Evolutionary conservation across 2,329 filamentous ascomycete genomes (phyloP).

Genomic region (Colletotrichum kahawae): DNA sequence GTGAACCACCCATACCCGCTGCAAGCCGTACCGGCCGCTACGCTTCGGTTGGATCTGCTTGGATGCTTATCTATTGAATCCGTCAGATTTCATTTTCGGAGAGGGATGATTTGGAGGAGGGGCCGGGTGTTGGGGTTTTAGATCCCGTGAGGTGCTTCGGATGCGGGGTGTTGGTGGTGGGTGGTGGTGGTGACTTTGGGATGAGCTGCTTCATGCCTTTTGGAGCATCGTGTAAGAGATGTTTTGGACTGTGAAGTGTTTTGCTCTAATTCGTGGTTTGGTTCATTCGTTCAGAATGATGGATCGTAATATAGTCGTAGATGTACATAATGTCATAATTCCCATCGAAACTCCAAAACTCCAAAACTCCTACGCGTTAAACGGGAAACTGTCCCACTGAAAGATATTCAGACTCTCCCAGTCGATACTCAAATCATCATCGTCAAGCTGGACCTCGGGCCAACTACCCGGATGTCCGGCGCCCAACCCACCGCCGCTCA

Average conservation of each 20-base stretch:
- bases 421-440: background rate
- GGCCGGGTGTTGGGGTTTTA: background rate
- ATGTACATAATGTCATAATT: background rate
- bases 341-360: background rate
- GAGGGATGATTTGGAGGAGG: background rate
- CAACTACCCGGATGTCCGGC: background rate
- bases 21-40: background rate
- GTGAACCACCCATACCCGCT: background rate
- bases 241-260: accelerated
- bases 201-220: background rate
- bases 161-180: background rate
- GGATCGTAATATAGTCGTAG: background rate
- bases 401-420: background rate
- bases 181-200: background rate
- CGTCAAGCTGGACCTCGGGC: background rate
- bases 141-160: background rate
- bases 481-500: background rate
- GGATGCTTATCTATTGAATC: background rate
- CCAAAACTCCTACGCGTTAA: background rate
- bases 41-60: background rate
- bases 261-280: background rate
- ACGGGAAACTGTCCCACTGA: background rate
- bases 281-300: background rate
- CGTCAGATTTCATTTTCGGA: background rate
- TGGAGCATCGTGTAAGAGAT: background rate